Percentiles rank a stretch among this genome's conserved stretches.
Evolutionary conservation across 2,329 filamentous ascomycete species (phyloP).

Genomic region (Shiraia bambusicola): DNA sequence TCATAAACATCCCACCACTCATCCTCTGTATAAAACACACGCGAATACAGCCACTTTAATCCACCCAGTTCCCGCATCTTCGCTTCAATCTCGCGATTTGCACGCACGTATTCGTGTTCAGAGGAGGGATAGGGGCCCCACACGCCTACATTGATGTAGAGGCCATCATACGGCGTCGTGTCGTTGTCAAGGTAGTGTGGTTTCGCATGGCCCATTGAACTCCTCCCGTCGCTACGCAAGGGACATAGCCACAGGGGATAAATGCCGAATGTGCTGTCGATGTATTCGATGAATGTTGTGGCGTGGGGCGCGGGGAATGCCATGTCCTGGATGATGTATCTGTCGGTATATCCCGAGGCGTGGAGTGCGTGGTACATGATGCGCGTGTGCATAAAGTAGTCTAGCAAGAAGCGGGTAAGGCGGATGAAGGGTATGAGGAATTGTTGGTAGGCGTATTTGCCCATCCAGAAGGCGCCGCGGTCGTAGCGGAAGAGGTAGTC

Average conservation of each 20-base stretch:
- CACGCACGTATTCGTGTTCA: conserved; percentile 61
- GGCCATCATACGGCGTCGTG: conserved; percentile 12
- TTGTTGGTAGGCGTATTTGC: conserved; percentile 60
- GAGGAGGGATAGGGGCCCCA: conserved; percentile 73
- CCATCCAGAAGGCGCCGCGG: conserved; percentile 65
- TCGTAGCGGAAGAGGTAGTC: conserved; percentile 66
- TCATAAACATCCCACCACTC: conserved; percentile 70
- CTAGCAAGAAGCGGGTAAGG: conserved; percentile 58
- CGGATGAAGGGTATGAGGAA: conserved; percentile 61
- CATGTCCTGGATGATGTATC: conserved; percentile 65
- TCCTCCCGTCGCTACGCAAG: conserved; percentile 35
- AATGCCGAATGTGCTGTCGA: conserved; percentile 50
- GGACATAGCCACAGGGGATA: conserved; percentile 64
- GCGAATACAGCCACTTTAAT: conserved; percentile 85
- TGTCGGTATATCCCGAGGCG: conserved; percentile 55
- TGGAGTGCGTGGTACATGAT: conserved; percentile 66
- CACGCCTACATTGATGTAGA: conserved; percentile 54
- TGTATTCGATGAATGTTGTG: conserved; percentile 54
- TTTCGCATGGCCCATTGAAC: conserved; percentile 34
- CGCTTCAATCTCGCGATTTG: conserved; percentile 71
- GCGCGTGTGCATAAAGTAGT: conserved; percentile 63
- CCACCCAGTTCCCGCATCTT: conserved; percentile 70
- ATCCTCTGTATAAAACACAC: conserved; percentile 75
- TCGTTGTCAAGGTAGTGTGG: conserved; percentile 1
- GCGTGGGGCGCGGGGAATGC: conserved; percentile 57